Base-by-base conservation (phyloP, 208 protist species). In the Entamoeba invadens region DNA sequence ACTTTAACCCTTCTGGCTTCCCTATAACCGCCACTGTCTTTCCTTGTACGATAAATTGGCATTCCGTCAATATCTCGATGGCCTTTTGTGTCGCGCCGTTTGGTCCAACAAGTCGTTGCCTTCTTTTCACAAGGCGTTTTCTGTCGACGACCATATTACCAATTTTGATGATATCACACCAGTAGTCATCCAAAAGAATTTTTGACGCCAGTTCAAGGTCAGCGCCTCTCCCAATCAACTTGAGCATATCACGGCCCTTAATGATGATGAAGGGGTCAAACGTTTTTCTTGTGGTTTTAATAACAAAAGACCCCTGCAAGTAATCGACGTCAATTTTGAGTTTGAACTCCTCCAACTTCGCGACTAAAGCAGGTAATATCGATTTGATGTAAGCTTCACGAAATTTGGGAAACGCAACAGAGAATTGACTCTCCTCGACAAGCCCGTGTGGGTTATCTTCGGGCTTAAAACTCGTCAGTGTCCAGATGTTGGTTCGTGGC, bases 41-140 rank as follows among this genome's bases (percentile, higher is more conserved):
- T 45, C 98, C 98, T 95, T 99, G 98, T 45, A 99, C 98, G n/a
- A 99, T 96, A 92, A 99, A 97, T 96, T 99, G 99, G 96, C 98
- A 99, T 18, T 97, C 97, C 2, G 98, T 99, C 2, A 99, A 96
- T 50, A 99, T 97, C 95, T 99, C 98, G 12, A 99, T 96, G 14
- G 97, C 97, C 95, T 99, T 99, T 12, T 99, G 96, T 31, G 98
- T 99, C 68, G 98, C 96, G 4, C 98, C 98, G 96, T 99, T 98
- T 31, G 98, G 98, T 45, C 99, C 99, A 92, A 99, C 96, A 8
- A 99, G 96, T 31, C 99, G 97, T 94, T 99, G 98, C 38, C 99
- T 97, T 68, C 99, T 97, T 97, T 99, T 99, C 50, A 99, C 97
- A 96, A 99, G 99, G 47, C 98, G 97, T 45, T 99, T 98, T 93